A percentile compares a stretch with the other conserved stretches of the same genome.
These are phyloP conservation scores for Gossypium rotundifolium DNA, from an alignment of 345 rosid species.

Conservation along the genomic window DNA sequence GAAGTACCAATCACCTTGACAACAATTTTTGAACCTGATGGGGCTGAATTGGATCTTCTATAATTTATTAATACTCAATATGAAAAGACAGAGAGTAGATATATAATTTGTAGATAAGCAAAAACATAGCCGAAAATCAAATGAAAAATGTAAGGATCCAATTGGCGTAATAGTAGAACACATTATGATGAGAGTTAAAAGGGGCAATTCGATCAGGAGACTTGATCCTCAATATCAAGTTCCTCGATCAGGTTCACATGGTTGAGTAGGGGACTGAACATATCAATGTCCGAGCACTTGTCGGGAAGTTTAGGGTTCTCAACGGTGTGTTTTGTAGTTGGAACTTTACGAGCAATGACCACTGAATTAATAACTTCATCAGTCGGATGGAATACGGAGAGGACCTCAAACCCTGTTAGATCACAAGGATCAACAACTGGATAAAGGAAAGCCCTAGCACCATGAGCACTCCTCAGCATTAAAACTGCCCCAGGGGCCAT, in stretches of 20 bases:
- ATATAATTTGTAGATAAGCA: neutral
- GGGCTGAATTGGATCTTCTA: neutral
- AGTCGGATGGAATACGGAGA: slow-evolving; percentile 68
- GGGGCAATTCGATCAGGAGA: neutral
- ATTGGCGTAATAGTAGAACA: too few species aligned
- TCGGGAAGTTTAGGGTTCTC: slow-evolving; percentile 36
- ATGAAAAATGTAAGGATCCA: neutral
- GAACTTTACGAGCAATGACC: slow-evolving; percentile 53
- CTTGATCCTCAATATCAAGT: slow-evolving; percentile 42
- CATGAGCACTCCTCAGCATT: slow-evolving; percentile 88
- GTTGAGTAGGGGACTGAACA: slow-evolving; percentile 46
- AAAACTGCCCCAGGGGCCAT: slow-evolving; percentile 69
- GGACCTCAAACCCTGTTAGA: slow-evolving; percentile 63
- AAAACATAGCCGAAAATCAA: neutral
- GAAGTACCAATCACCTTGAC: neutral
- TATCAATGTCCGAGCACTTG: slow-evolving; percentile 55
- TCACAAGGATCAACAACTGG: slow-evolving; percentile 73
- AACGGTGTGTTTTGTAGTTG: slow-evolving; percentile 11
- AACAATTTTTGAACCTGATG: neutral
- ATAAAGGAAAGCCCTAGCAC: slow-evolving; percentile 84
- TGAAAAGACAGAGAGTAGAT: neutral
- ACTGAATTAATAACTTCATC: slow-evolving; percentile 84
- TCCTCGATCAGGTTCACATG: slow-evolving; percentile 61
- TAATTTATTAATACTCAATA: neutral
- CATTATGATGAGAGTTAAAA: neutral